phyloP scores from a whole-genome alignment of 257 asterid species.

The Gentiana macrophylla region DNA sequence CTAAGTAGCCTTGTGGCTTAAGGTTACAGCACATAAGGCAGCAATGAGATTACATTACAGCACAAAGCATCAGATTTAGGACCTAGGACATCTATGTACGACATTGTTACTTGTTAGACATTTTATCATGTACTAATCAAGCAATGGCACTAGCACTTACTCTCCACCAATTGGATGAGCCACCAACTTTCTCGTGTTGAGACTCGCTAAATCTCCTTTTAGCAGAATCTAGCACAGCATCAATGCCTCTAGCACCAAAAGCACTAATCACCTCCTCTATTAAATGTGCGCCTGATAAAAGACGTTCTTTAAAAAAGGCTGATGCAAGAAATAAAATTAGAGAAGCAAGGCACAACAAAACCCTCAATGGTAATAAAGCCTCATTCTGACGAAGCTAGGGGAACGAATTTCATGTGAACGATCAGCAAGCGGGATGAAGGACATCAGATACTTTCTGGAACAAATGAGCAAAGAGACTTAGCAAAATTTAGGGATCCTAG shows the following conservation, averaged over 20 bases:
- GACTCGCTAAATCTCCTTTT: conserved; percentile 71
- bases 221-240: conserved; percentile 77
- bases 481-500: too few species aligned
- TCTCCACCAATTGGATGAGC: conserved; percentile 84
- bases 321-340: neutral
- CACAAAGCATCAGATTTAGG: too few species aligned
- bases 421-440: neutral
- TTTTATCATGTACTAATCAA: neutral
- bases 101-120: too few species aligned
- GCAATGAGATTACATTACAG: too few species aligned
- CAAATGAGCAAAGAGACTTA: neutral
- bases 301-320: conserved; percentile 1
- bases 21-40: too few species aligned
- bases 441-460: neutral
- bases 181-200: conserved; percentile 64
- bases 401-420: neutral
- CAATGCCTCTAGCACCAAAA: conserved; percentile 59
- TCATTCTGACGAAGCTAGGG: neutral
- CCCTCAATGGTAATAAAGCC: neutral
- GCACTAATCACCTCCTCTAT: conserved; percentile 67
- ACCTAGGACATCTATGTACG: too few species aligned
- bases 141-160: conserved; percentile 37
- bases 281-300: conserved; percentile 62
- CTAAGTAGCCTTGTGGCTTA: too few species aligned
- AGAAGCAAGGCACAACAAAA: neutral